Evolutionary conservation across 129 eudicot genomes (phyloP).

Genomic region (Pseudognaphalium luteoalbum): DNA sequence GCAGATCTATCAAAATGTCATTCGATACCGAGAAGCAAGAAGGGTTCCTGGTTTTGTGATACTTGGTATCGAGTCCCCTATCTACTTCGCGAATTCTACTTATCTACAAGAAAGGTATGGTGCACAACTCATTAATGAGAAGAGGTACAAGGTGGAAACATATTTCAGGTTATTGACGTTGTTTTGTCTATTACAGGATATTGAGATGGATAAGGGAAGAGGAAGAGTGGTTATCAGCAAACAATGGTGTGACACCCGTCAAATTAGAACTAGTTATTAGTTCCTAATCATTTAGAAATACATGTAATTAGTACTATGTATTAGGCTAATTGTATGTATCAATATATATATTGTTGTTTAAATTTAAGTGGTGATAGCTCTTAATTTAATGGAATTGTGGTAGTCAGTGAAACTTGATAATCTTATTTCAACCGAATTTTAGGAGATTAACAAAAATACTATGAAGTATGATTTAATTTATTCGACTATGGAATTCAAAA

Average conservation of each 20-base stretch:
- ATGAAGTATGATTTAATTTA: no score
- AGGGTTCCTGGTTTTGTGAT: conserved; percentile 81
- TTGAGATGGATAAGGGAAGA: conserved; percentile 93
- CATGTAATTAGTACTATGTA: no score
- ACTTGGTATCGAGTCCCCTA: conserved; percentile 81
- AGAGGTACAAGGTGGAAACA: conserved; percentile 7
- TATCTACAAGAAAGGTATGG: conserved; percentile 87
- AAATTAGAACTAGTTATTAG: no score
- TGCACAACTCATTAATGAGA: background rate
- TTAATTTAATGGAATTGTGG: no score
- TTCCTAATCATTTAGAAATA: no score
- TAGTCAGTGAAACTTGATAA: no score
- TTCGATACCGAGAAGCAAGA: conserved; percentile 72
- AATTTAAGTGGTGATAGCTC: no score
- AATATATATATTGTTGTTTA: no score
- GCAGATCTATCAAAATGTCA: conserved; percentile 63
- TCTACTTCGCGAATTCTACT: conserved; percentile 88
- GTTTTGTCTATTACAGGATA: conserved; percentile 47
- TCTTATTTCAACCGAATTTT: no score
- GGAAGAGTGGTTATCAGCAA: conserved; percentile 69
- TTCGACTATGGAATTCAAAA: no score
- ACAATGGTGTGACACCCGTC: conserved; percentile 24
- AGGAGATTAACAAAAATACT: no score
- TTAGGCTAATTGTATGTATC: no score
- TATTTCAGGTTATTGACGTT: conserved; percentile 11